Conservation (phyloP, 768 basidiomycete genomes). For the Amanita polypyramis region DNA sequence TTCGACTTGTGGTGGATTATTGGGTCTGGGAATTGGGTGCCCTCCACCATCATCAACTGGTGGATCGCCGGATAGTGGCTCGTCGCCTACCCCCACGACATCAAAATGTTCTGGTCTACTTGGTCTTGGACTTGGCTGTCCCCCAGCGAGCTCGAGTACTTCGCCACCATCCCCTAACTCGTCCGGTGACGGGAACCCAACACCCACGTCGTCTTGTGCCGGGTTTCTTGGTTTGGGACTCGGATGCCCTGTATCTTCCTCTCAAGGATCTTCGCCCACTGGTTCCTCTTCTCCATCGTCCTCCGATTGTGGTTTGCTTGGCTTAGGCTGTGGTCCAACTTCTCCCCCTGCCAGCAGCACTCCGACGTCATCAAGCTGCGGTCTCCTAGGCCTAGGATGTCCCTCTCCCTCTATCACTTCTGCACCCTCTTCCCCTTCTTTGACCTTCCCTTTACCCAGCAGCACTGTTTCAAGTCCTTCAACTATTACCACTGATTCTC, state of each 20-base stretch:
- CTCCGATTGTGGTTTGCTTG: neutral
- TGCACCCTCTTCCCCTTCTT: conserved; percentile 4
- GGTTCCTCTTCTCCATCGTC: neutral
- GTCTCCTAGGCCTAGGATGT: neutral
- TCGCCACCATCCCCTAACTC: neutral
- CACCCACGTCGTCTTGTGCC: neutral
- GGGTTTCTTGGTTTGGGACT: neutral
- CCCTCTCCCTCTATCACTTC: neutral
- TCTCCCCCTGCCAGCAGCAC: neutral
- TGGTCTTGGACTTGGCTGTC: neutral
- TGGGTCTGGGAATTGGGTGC: neutral
- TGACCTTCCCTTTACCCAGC: conserved; percentile 13
- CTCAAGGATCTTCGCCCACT: neutral
- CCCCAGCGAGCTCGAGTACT: neutral
- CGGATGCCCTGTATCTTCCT: neutral
- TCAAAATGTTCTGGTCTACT: neutral
- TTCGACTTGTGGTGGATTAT: neutral
- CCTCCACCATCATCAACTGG: neutral
- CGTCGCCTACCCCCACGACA: neutral
- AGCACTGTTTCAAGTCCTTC: conserved; percentile 7
- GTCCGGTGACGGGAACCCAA: too few species aligned
- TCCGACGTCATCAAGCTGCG: neutral
- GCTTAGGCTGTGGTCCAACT: neutral
- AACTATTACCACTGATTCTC: conserved; percentile 14
- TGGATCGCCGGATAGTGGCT: neutral